phyloP scores from a whole-genome alignment of 2,329 filamentous ascomycete genomes.

The Aspergillus puulaauensis region DNA sequence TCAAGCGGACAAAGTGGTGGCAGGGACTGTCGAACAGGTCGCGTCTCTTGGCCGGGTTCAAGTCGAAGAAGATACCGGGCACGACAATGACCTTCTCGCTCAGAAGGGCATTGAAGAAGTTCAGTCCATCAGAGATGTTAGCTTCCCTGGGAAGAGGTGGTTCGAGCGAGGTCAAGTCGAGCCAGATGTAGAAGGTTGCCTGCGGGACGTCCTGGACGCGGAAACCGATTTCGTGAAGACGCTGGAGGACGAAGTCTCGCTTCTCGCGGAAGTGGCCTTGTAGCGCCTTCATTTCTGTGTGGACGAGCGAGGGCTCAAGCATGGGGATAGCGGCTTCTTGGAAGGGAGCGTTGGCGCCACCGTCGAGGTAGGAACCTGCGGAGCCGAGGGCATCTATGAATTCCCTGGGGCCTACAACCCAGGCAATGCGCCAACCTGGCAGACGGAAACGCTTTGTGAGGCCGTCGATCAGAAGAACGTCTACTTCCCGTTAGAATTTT shows the following conservation, averaged over 20 bases:
- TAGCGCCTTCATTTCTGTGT: conserved; percentile 82
- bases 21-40: conserved; percentile 94
- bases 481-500: conserved; percentile 33
- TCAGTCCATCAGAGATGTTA: conserved; percentile 84
- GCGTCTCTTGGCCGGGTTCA: conserved; percentile 84
- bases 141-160: conserved; percentile 58
- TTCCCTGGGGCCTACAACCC: conserved; percentile 94
- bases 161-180: conserved; percentile 54
- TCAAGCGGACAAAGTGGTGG: conserved; percentile 85
- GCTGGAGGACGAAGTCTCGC: conserved; percentile 82
- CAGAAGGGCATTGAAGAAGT: conserved; percentile 94
- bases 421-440: conserved; percentile 93
- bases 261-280: conserved; percentile 90
- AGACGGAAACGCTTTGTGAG: conserved; percentile 96
- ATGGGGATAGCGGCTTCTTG: conserved; percentile 90
- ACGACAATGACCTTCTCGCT: conserved; percentile 96
- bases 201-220: conserved; percentile 79
- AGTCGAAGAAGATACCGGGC: conserved; percentile 95
- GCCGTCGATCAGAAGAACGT: conserved; percentile 92
- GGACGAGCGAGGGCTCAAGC: conserved; percentile 82
- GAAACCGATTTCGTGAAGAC: conserved; percentile 85
- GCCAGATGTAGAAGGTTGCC: conserved; percentile 91
- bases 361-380: conserved; percentile 91
- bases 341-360: conserved; percentile 91
- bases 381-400: conserved; percentile 92